A percentile compares a stretch with the other conserved stretches of the same genome.
Evolutionary conservation across 2,329 filamentous ascomycete species (phyloP).

Genomic region (Fusarium heterosporum): DNA sequence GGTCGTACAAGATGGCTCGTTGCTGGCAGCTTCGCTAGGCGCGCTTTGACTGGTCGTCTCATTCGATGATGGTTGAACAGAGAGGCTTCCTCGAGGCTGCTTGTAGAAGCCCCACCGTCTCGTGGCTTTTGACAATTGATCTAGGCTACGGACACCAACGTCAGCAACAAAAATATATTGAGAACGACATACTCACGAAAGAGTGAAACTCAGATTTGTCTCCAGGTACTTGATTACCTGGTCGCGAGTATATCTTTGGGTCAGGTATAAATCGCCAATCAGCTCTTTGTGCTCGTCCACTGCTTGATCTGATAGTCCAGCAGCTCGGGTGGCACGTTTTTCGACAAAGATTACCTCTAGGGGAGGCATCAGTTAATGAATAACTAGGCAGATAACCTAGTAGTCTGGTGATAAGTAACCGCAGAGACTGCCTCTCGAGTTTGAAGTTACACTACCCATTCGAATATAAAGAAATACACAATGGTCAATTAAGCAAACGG

Average conservation of each 20-base stretch:
- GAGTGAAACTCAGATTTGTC: not conserved
- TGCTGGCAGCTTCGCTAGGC: not conserved
- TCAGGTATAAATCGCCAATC: not conserved
- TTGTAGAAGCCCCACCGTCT: conserved; percentile 9
- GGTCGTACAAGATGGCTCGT: not conserved
- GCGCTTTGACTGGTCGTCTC: not conserved
- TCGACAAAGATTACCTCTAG: not conserved
- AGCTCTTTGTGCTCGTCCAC: conserved; percentile 7
- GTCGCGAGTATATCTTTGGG: not conserved
- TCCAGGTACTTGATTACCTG: not conserved
- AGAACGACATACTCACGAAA: not conserved
- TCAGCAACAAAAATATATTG: not conserved
- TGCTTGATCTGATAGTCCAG: not conserved
- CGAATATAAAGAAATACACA: not conserved
- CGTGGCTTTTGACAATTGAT: conserved; percentile 15
- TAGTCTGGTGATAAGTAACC: too few relatives aligned
- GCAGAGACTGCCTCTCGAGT: not conserved
- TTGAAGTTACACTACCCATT: not conserved
- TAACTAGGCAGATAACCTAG: not conserved
- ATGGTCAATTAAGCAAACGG: not conserved
- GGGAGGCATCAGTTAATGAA: not conserved
- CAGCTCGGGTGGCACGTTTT: not conserved
- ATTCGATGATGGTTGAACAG: too few relatives aligned
- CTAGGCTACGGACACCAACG: not conserved
- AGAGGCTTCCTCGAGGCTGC: not conserved